Percentiles rank a stretch among this genome's conserved stretches.
These are phyloP conservation scores for Nepenthes alata DNA, from an alignment of 179 eudicot species.

Conservation along the genomic window DNA sequence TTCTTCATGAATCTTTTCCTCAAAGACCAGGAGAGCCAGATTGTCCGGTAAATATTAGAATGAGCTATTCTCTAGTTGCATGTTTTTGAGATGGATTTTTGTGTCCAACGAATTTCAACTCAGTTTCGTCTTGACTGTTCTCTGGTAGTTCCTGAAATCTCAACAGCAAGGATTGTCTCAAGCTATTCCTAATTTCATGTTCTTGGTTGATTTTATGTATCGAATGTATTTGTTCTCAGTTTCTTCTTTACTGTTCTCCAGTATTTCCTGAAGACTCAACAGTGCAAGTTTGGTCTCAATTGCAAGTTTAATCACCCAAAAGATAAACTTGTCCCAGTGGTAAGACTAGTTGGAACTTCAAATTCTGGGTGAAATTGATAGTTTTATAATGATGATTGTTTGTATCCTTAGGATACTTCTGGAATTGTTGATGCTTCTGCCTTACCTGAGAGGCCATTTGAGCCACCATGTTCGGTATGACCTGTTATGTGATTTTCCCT, in stretches of 20 bases:
- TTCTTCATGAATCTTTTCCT: conserved; percentile 56
- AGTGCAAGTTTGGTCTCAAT: conserved; percentile 75
- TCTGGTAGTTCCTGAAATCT: conserved; percentile 85
- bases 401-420: conserved; percentile 34
- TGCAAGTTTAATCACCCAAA: conserved; percentile 96
- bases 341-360: conserved; percentile 15
- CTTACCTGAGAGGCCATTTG: conserved; percentile 89
- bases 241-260: conserved; percentile 16
- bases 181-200: neutral
- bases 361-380: conserved; percentile 2
- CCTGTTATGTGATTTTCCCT: conserved; percentile 4
- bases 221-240: conserved; percentile 6
- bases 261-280: conserved; percentile 87
- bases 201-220: conserved; percentile 6
- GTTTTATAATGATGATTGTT: conserved; percentile 7
- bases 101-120: conserved; percentile 7
- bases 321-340: conserved; percentile 29
- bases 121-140: conserved; percentile 4
- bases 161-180: conserved; percentile 78
- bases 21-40: conserved; percentile 93
- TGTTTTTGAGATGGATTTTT: neutral
- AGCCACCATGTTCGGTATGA: conserved; percentile 83
- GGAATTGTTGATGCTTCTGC: conserved; percentile 23
- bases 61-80: neutral
- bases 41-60: conserved; percentile 61